Evolutionary conservation across 208 protist species (phyloP).

Genomic region (Entamoeba histolytica): DNA sequence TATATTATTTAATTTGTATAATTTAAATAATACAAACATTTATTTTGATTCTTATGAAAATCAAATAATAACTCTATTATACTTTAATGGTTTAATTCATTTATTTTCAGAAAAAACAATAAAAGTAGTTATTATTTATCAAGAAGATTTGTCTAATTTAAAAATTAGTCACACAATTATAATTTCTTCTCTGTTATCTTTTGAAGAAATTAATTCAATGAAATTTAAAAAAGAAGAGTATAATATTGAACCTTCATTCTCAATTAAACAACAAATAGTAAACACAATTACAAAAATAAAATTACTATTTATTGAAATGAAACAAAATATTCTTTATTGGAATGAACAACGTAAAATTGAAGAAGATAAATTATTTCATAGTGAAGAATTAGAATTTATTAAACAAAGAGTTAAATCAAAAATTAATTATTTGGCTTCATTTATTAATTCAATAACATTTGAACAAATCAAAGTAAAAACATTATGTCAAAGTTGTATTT

Average conservation of each 20-base stretch:
- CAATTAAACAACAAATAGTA: too few species aligned
- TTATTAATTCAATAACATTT: background rate
- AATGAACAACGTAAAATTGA: background rate
- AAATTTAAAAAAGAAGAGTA: too few species aligned
- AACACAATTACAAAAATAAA: too few species aligned
- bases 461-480: background rate
- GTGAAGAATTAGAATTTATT: background rate
- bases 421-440: too few species aligned
- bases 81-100: background rate
- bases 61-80: background rate
- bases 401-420: too few species aligned
- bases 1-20: background rate
- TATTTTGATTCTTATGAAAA: background rate
- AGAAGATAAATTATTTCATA: background rate
- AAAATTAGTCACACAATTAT: too few species aligned
- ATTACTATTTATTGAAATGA: too few species aligned
- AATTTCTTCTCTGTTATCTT: too few species aligned
- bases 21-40: background rate
- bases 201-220: too few species aligned
- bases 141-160: background rate
- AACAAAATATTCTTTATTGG: background rate
- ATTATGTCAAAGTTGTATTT: background rate
- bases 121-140: background rate
- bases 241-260: too few species aligned
- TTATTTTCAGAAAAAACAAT: background rate